Conservation (phyloP, 2,329 filamentous ascomycete genomes). For the Fusarium burgessii region DNA sequence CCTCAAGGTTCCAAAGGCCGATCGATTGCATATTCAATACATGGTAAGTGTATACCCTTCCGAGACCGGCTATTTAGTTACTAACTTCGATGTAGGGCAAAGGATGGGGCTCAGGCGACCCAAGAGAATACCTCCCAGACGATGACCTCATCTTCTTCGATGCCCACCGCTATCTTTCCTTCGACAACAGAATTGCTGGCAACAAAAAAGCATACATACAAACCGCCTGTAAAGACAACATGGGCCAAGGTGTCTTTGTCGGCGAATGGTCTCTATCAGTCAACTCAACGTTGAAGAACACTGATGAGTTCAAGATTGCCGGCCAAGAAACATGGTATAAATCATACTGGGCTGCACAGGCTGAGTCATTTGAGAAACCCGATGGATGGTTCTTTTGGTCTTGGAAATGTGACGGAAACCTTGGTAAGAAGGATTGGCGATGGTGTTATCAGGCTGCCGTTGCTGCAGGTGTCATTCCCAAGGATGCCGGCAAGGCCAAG, state of each 20-base stretch:
- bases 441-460: conserved; percentile 59
- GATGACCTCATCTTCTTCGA: conserved; percentile 64
- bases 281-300: conserved; percentile 61
- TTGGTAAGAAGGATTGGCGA: conserved; percentile 55
- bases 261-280: conserved; percentile 70
- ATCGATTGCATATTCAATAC: conserved; percentile 64
- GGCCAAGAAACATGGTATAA: conserved; percentile 63
- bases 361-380: conserved; percentile 64
- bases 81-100: conserved; percentile 6
- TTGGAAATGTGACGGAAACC: conserved; percentile 64
- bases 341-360: conserved; percentile 69
- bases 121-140: conserved; percentile 58
- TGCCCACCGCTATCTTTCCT: conserved; percentile 71
- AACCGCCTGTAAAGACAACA: conserved; percentile 62
- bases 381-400: conserved; percentile 71
- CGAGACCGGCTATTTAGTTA: not conserved
- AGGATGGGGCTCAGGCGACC: conserved; percentile 67
- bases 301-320: conserved; percentile 56
- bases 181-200: conserved; percentile 57
- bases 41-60: conserved; percentile 48
- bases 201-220: conserved; percentile 63
- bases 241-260: conserved; percentile 60
- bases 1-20: conserved; percentile 55
- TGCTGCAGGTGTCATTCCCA: conserved; percentile 43
- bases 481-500: conserved; percentile 37